These are phyloP conservation scores for Phalaenopsis equestris DNA, from an alignment of 106 monocot species.

Conservation along the genomic window DNA sequence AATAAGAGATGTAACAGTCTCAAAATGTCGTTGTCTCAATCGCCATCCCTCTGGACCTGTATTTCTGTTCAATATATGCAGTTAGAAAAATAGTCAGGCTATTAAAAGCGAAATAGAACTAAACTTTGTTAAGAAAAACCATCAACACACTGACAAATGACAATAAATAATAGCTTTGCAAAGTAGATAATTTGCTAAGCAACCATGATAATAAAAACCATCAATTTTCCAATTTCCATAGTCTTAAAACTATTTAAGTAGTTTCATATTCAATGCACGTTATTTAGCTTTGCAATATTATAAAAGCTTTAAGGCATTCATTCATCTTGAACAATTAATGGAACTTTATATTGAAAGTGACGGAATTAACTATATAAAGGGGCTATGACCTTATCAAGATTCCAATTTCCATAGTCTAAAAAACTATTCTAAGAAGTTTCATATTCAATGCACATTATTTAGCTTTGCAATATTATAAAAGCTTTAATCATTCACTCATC, in stretches of 20 bases:
- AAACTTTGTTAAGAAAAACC: not conserved
- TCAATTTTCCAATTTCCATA: not conserved
- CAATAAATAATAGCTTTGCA: not conserved
- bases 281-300: not conserved
- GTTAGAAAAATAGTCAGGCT: not conserved
- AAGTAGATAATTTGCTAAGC: not conserved
- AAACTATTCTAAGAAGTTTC: not conserved
- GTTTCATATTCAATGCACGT: not conserved
- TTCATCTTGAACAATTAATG: not conserved
- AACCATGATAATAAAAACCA: not conserved
- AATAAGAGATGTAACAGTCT: constrained; percentile 71
- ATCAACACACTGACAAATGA: not conserved
- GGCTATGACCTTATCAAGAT: not conserved
- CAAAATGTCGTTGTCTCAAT: constrained; percentile 82
- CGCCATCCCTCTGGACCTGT: constrained; percentile 98
- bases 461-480: not conserved
- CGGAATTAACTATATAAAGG: not conserved
- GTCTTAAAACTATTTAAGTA: not conserved
- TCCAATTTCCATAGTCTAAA: not conserved
- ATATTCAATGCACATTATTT: not conserved
- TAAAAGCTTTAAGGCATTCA: not conserved
- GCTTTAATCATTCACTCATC: not conserved
- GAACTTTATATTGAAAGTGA: not conserved
- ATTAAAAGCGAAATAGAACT: not conserved
- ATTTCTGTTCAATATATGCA: constrained; percentile 45